Percentiles rank a stretch among this genome's conserved stretches.
Evolutionary conservation across 2,329 filamentous ascomycete species (phyloP).

Genomic region (Zymoseptoria ardabiliae): DNA sequence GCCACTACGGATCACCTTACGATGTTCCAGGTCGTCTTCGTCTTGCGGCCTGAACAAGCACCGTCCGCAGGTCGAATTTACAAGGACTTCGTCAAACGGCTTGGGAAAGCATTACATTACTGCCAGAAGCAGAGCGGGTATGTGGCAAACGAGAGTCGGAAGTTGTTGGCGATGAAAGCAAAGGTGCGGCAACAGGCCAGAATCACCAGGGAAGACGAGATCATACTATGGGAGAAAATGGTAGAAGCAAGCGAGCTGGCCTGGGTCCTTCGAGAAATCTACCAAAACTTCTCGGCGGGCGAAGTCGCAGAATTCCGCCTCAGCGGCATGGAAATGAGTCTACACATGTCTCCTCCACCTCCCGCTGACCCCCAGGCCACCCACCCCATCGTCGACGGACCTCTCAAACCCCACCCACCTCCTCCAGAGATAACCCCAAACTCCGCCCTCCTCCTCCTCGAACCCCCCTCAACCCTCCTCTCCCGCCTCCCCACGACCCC

Average conservation of each 20-base stretch:
- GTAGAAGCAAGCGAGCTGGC: slow-evolving; percentile 26
- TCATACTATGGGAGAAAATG: slow-evolving; percentile 18
- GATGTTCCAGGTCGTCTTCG: slow-evolving; percentile 97
- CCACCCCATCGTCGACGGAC: slow-evolving; percentile 65
- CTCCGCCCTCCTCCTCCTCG: slow-evolving; percentile 76
- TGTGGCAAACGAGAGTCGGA: slow-evolving; percentile 83
- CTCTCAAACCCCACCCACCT: slow-evolving; percentile 36
- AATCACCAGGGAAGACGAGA: slow-evolving; percentile 30
- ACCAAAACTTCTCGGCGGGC: slow-evolving; percentile 14
- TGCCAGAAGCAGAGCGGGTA: slow-evolving; percentile 86
- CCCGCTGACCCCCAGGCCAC: slow-evolving; percentile 57
- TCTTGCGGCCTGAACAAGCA: slow-evolving; percentile 71
- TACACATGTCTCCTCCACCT: slow-evolving; percentile 36
- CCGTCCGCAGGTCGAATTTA: slow-evolving; percentile 66
- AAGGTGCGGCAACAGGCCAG: slow-evolving; percentile 57
- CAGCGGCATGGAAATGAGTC: slow-evolving; percentile 61
- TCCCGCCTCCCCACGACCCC: slow-evolving; percentile 62
- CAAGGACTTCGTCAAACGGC: slow-evolving; percentile 80
- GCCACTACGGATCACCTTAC: slow-evolving; percentile 58
- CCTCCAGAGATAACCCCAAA: slow-evolving; percentile 48
- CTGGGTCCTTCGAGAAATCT: slow-evolving; percentile 26
- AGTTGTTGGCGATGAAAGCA: slow-evolving; percentile 72
- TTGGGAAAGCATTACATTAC: slow-evolving; percentile 86
- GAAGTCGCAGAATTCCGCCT: slow-evolving; percentile 41
- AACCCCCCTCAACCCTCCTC: slow-evolving; percentile 74